Evolutionary conservation across 164 flowering plant species (phyloP).

Genomic region (Nymphaea colorata): DNA sequence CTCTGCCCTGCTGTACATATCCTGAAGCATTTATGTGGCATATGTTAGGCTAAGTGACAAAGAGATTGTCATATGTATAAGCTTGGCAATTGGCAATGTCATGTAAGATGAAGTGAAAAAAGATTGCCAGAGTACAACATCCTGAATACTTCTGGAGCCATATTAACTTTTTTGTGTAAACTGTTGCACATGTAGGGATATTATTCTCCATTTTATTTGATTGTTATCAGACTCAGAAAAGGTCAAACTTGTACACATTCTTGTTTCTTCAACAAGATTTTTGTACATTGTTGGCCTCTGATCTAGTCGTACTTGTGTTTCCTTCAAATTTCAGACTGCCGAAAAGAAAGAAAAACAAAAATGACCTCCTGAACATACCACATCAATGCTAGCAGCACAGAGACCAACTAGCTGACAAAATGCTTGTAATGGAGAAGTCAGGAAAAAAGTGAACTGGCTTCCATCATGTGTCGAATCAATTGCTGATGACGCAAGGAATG

Average conservation of each 20-base stretch:
- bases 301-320: background rate
- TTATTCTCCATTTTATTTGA: no score
- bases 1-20: constrained; percentile 45
- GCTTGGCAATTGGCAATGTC: background rate
- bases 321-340: background rate
- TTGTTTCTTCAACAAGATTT: no score
- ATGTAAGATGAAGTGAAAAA: no score
- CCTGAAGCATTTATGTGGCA: constrained; percentile 28
- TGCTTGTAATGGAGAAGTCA: constrained; percentile 84
- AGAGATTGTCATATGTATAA: background rate
- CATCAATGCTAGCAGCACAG: constrained; percentile 25
- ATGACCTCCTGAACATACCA: constrained; percentile 30
- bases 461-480: constrained; percentile 36
- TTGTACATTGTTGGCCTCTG: no score
- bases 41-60: constrained; percentile 1
- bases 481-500: constrained; percentile 27
- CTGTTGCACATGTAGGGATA: no score
- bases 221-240: no score
- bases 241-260: no score
- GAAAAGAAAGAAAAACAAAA: background rate
- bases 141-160: no score
- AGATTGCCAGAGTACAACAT: no score
- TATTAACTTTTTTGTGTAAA: no score
- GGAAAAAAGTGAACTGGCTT: constrained; percentile 88
- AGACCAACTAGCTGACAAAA: constrained; percentile 73